A percentile compares a stretch with the other conserved stretches of the same genome.
Conservation (phyloP, 2,329 filamentous ascomycete species). For the Curvularia hawaiiensis region DNA sequence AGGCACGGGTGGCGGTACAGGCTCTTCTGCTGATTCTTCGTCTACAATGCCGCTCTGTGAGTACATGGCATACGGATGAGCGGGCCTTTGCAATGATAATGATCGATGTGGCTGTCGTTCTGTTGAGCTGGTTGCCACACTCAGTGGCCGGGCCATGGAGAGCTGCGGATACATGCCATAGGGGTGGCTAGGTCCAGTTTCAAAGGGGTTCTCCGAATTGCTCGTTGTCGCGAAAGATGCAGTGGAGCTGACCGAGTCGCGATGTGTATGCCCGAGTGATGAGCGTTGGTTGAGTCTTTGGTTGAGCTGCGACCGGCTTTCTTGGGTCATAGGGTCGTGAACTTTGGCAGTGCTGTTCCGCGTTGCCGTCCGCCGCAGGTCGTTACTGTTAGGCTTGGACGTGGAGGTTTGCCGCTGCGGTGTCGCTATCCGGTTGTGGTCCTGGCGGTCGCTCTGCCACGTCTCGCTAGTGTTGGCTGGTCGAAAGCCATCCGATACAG, state of each 20-base stretch:
- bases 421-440: conserved; percentile 31
- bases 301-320: conserved; percentile 29
- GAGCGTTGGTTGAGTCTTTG: conserved; percentile 32
- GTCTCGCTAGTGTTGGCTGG: conserved; percentile 40
- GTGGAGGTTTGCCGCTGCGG: conserved; percentile 33
- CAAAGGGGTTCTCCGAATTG: conserved; percentile 67
- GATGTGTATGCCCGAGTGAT: conserved; percentile 35
- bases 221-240: conserved; percentile 50
- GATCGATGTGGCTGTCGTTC: conserved; percentile 61
- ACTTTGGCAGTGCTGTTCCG: conserved; percentile 47
- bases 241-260: conserved; percentile 46
- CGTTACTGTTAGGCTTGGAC: conserved; percentile 25
- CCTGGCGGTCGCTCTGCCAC: conserved; percentile 27
- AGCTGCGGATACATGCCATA: conserved; percentile 85
- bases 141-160: conserved; percentile 60
- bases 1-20: conserved; percentile 43
- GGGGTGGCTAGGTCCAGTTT: conserved; percentile 78
- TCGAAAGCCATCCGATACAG: conserved; percentile 54
- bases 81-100: conserved; percentile 68
- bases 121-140: conserved; percentile 74
- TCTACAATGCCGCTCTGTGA: conserved; percentile 73
- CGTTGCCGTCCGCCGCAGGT: conserved; percentile 42
- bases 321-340: conserved; percentile 31
- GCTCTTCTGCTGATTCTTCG: conserved; percentile 30
- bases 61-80: conserved; percentile 87